Evolutionary conservation across 106 monocot genomes (phyloP).

Genomic region (Apostasia shenzhenica): DNA sequence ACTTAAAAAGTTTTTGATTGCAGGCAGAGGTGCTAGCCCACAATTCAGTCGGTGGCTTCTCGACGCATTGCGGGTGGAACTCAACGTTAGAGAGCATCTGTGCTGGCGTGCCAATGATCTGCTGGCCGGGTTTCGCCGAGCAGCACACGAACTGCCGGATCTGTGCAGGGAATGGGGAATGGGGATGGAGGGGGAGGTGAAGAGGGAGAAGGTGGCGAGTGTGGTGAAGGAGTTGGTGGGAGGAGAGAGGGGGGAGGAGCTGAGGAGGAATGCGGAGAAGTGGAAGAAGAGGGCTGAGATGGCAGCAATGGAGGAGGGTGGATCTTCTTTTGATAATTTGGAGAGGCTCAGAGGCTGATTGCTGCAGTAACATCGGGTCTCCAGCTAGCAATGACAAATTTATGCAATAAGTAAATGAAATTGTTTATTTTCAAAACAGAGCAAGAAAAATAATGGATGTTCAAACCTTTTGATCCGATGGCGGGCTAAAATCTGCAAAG

Average conservation of each 20-base stretch:
- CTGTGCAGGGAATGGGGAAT: slow-evolving; percentile 5
- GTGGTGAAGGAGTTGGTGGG: background rate
- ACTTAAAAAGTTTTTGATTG: too few species aligned
- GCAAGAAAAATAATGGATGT: too few species aligned
- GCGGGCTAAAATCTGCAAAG: too few species aligned
- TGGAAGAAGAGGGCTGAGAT: background rate
- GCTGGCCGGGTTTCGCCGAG: slow-evolving; percentile 1
- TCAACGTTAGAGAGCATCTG: background rate
- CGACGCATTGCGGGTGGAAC: slow-evolving; percentile 4
- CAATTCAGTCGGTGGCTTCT: background rate
- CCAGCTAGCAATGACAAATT: too few species aligned
- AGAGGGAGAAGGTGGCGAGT: background rate
- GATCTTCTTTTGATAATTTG: background rate
- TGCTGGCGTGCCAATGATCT: background rate
- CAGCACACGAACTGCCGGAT: background rate
- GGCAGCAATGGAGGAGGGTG: background rate
- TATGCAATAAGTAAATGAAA: too few species aligned
- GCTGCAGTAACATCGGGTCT: too few species aligned
- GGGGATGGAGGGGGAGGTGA: background rate
- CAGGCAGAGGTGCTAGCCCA: background rate
- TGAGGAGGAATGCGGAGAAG: background rate
- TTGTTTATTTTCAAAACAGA: too few species aligned
- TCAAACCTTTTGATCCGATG: too few species aligned
- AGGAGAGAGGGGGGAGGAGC: background rate
- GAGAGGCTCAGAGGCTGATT: background rate